These are phyloP conservation scores for Immersiporthe knoxdaviesiana DNA, from an alignment of 2,329 filamentous ascomycete genomes.

Conservation along the genomic window DNA sequence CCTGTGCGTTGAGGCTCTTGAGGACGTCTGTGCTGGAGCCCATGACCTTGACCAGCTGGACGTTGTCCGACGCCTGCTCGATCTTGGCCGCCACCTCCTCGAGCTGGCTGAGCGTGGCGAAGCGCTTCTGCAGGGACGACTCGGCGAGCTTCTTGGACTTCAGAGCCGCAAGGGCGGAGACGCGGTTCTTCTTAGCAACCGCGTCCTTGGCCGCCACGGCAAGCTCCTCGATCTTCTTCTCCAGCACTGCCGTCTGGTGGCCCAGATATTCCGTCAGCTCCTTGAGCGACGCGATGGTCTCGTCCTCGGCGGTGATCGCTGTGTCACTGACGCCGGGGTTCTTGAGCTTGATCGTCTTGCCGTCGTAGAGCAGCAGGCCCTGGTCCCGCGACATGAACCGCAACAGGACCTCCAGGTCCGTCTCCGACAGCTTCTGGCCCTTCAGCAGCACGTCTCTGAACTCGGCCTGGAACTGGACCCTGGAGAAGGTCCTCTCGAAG, in stretches of 20 bases:
- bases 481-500: conserved; percentile 71
- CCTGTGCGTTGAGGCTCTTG: conserved; percentile 70
- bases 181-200: conserved; percentile 71
- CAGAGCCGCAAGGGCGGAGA: conserved; percentile 76
- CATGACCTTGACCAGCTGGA: conserved; percentile 83
- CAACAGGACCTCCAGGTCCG: conserved; percentile 72
- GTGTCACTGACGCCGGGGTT: conserved; percentile 48
- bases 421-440: conserved; percentile 57
- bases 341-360: conserved; percentile 75
- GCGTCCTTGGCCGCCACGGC: conserved; percentile 68
- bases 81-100: conserved; percentile 84
- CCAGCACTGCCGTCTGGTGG: conserved; percentile 70
- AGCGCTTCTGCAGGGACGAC: conserved; percentile 69
- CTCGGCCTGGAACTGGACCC: conserved; percentile 62
- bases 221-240: conserved; percentile 68
- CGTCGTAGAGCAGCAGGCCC: conserved; percentile 60
- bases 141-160: conserved; percentile 84
- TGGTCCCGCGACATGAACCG: conserved; percentile 72
- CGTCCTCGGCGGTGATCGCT: conserved; percentile 75
- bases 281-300: conserved; percentile 81
- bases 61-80: conserved; percentile 82
- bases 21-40: conserved; percentile 75
- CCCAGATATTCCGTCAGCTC: conserved; percentile 76
- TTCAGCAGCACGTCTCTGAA: conserved; percentile 58
- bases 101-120: conserved; percentile 75